phyloP scores from a whole-genome alignment of 2,329 filamentous ascomycete species.

The Neofusicoccum laricinum region DNA sequence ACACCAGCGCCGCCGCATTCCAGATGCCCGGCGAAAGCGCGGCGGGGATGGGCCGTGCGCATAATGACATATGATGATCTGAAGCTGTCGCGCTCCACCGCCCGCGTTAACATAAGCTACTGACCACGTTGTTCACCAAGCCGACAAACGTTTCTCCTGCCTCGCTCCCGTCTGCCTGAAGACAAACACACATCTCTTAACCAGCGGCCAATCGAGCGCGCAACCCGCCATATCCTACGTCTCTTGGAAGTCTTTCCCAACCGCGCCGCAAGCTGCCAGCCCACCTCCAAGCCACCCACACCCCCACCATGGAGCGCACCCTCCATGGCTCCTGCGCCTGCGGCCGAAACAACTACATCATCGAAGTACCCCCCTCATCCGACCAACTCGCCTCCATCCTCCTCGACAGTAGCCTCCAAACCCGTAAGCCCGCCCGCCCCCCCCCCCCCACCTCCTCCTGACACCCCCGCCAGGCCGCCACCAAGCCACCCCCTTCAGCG shows the following conservation, averaged over 20 bases:
- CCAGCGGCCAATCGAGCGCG: neutral
- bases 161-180: neutral
- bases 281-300: neutral
- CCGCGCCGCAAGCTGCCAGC: neutral
- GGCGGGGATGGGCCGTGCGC: neutral
- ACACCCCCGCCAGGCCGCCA: constrained; percentile 54
- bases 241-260: neutral
- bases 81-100: neutral
- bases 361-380: constrained; percentile 63
- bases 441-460: neutral
- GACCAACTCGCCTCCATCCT: constrained; percentile 63
- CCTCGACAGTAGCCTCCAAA: constrained; percentile 67
- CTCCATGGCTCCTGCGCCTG: constrained; percentile 80
- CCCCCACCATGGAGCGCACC: constrained; percentile 38
- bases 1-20: neutral
- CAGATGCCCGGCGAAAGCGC: neutral
- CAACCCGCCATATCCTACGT: neutral
- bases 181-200: too few relatives aligned
- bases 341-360: constrained; percentile 78
- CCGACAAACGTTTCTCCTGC: neutral
- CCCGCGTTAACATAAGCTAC: neutral
- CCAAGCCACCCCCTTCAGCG: constrained; percentile 69
- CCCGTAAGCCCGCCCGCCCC: constrained; percentile 59
- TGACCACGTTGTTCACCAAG: neutral
- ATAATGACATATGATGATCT: constrained; percentile 6